These are phyloP conservation scores for Coix lacrymajobi DNA, from an alignment of 176 grass and related monocot species.

Conservation along the genomic window DNA sequence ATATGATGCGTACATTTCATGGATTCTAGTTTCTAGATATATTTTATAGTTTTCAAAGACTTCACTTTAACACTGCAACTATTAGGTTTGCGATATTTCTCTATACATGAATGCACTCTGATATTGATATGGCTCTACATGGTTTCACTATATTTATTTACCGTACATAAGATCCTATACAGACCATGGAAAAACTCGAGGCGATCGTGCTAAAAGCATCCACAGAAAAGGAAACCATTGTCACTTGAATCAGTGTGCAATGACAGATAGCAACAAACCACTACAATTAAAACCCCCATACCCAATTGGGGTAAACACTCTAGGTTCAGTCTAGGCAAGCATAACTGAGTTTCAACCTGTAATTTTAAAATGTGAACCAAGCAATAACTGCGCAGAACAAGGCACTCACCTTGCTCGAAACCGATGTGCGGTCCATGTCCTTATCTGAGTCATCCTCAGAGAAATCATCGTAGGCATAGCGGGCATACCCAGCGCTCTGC, in stretches of 20 bases:
- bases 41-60: neutral
- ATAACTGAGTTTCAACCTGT: neutral
- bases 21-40: neutral
- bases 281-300: neutral
- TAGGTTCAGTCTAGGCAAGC: neutral
- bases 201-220: neutral
- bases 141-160: neutral
- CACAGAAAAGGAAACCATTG: neutral
- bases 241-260: neutral
- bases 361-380: neutral
- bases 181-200: neutral
- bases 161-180: neutral
- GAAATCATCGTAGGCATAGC: conserved; percentile 74
- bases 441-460: conserved; percentile 90
- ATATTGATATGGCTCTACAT: neutral
- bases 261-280: neutral
- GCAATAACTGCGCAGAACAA: neutral
- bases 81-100: neutral
- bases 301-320: neutral
- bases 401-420: conserved; percentile 51
- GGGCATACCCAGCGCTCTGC: conserved; percentile 54
- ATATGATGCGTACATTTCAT: neutral
- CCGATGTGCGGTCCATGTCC: conserved; percentile 44
- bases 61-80: neutral
- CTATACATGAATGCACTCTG: neutral